Evolutionary conservation across 1,284 basidiomycete species (phyloP).

Genomic region (Golubevia sp.): DNA sequence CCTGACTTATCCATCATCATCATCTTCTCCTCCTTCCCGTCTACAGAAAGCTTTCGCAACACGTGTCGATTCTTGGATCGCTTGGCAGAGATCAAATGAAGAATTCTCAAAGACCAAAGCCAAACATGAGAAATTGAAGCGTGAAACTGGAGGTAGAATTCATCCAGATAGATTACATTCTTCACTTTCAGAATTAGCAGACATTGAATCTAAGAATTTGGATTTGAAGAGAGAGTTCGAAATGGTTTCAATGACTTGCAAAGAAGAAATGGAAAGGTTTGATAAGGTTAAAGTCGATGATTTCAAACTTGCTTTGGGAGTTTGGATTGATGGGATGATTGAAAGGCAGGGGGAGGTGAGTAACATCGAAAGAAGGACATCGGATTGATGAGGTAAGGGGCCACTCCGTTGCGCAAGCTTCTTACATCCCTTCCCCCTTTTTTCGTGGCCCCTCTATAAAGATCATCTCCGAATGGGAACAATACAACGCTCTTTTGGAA

Average conservation of each 20-base stretch:
- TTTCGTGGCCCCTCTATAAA: too few species aligned
- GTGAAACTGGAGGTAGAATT: slow-evolving; percentile 1
- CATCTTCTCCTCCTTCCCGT: background rate
- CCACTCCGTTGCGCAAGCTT: too few species aligned
- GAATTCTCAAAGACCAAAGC: slow-evolving; percentile 28
- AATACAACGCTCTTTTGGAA: slow-evolving; percentile 32
- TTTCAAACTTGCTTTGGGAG: slow-evolving; percentile 77
- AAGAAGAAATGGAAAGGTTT: slow-evolving; percentile 88
- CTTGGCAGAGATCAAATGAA: slow-evolving; percentile 29
- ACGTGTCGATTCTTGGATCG: slow-evolving; percentile 43
- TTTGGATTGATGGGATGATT: slow-evolving; percentile 81
- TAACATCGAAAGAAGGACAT: too few species aligned
- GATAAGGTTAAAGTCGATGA: slow-evolving; percentile 90
- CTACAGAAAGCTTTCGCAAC: slow-evolving; percentile 44
- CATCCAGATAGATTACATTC: slow-evolving; percentile 26
- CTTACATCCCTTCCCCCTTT: too few species aligned
- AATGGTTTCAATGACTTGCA: slow-evolving; percentile 81
- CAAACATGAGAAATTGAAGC: slow-evolving; percentile 36
- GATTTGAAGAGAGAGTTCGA: slow-evolving; percentile 78
- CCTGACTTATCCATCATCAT: background rate
- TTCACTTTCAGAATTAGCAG: slow-evolving; percentile 23
- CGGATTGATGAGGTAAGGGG: too few species aligned
- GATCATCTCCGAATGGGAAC: slow-evolving; percentile 34
- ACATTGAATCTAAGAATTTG: slow-evolving; percentile 28
- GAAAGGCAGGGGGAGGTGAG: slow-evolving; percentile 80